A percentile compares a stretch with the other conserved stretches of the same genome.
phyloP scores from a whole-genome alignment of 257 asterid genomes.

The Jacaranda mimosifolia region DNA sequence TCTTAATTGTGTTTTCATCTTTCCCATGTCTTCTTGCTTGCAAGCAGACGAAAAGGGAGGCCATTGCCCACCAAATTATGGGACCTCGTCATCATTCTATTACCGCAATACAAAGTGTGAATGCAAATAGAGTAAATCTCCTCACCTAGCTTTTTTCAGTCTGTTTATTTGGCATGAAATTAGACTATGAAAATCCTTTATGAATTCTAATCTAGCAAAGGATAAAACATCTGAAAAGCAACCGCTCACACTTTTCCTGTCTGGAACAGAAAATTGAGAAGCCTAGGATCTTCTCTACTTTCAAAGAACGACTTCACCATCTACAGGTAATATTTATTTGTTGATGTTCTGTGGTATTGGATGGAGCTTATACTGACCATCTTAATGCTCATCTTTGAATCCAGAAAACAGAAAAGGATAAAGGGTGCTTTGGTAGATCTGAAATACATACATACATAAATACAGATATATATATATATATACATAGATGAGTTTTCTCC shows the following conservation, averaged over 20 bases:
- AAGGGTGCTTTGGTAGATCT: slow-evolving; percentile 97
- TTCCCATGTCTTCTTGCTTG: slow-evolving; percentile 37
- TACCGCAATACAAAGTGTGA: slow-evolving; percentile 60
- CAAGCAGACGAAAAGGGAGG: slow-evolving; percentile 68
- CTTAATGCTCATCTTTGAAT: slow-evolving; percentile 37
- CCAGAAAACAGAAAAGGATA: slow-evolving; percentile 92
- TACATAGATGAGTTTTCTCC: no score
- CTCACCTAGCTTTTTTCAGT: slow-evolving; percentile 16
- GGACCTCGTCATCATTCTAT: slow-evolving; percentile 80
- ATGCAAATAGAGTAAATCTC: slow-evolving; percentile 62
- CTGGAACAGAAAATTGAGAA: slow-evolving; percentile 75
- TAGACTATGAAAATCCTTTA: neutral
- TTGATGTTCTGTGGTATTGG: slow-evolving; percentile 30
- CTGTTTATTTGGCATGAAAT: neutral
- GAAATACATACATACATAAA: no score
- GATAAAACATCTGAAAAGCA: slow-evolving; percentile 14
- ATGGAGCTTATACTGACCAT: slow-evolving; percentile 34
- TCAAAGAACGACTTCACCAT: slow-evolving; percentile 88
- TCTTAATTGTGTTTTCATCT: slow-evolving; percentile 27
- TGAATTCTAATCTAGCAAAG: neutral
- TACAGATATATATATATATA: no score
- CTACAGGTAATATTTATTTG: slow-evolving; percentile 70
- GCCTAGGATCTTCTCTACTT: slow-evolving; percentile 71
- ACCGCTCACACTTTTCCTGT: slow-evolving; percentile 30
- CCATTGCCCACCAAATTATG: slow-evolving; percentile 78